These are phyloP conservation scores for Camillea tinctor DNA, from an alignment of 2,329 filamentous ascomycete genomes.

Conservation along the genomic window DNA sequence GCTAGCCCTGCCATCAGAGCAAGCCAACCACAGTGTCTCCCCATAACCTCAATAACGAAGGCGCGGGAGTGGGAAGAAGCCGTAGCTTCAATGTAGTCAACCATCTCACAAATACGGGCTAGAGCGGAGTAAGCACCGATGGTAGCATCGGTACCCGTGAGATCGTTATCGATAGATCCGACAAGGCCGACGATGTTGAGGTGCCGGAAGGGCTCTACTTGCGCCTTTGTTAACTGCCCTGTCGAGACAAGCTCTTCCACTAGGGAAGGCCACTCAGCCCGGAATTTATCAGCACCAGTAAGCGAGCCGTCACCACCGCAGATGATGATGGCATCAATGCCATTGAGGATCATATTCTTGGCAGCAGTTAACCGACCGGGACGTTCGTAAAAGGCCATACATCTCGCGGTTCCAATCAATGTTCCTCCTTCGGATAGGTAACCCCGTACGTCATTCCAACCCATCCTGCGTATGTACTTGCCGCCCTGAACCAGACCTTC, in stretches of 20 bases:
- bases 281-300: conserved; percentile 92
- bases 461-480: conserved; percentile 81
- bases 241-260: conserved; percentile 78
- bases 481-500: conserved; percentile 90
- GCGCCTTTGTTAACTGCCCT: conserved; percentile 67
- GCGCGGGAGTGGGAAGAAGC: conserved; percentile 91
- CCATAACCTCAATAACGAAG: conserved; percentile 99
- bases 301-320: conserved; percentile 96
- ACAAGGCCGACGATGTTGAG: conserved; percentile 97
- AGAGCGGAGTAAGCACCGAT: conserved; percentile 96
- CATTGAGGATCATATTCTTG: conserved; percentile 89
- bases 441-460: conserved; percentile 91
- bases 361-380: conserved; percentile 79
- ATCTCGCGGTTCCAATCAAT: conserved; percentile 90
- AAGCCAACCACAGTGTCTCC: conserved; percentile 95
- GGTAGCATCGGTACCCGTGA: conserved; percentile 94
- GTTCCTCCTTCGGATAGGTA: conserved; percentile 94
- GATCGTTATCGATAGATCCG: conserved; percentile 97
- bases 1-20: conserved; percentile 95
- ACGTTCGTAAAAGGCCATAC: conserved; percentile 88
- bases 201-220: conserved; percentile 74
- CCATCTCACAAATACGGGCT: conserved; percentile 88
- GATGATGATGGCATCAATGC: conserved; percentile 94
- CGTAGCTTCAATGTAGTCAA: conserved; percentile 96
- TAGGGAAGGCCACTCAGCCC: conserved; percentile 86